Evolutionary conservation across 805 yeast species (phyloP).

Genomic region (Teunomyces stri): DNA sequence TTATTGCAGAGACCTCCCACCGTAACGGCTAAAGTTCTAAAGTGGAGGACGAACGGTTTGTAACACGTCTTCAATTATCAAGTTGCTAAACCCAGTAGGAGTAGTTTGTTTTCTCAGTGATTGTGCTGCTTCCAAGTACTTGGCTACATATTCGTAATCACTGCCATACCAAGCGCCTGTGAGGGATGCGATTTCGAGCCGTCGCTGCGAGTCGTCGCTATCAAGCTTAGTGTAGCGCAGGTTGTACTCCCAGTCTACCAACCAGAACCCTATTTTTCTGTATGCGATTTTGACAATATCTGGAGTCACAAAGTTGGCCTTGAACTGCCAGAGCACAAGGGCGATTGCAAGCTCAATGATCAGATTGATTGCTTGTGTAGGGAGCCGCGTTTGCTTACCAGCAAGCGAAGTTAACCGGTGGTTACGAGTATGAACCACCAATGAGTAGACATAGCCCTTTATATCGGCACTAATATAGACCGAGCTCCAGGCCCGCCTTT

Average conservation of each 20-base stretch:
- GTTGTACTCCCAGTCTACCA: conserved; percentile 41
- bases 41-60: conserved; percentile 36
- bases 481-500: conserved; percentile 2
- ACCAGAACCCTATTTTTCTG: conserved; percentile 42
- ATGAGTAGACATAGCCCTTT: conserved; percentile 34
- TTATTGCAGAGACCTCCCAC: too few species aligned
- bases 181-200: conserved; percentile 30
- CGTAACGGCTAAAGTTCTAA: conserved; percentile 9
- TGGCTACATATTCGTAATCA: conserved; percentile 33
- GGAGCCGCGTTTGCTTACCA: conserved; percentile 32
- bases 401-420: conserved; percentile 41
- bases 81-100: conserved; percentile 35
- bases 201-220: conserved; percentile 13
- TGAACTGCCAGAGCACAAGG: conserved; percentile 20
- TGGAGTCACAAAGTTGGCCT: conserved; percentile 29
- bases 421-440: conserved; percentile 34
- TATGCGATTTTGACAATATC: conserved; percentile 37
- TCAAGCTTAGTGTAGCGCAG: conserved; percentile 7
- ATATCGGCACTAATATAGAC: conserved; percentile 36
- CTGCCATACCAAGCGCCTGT: conserved; percentile 47
- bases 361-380: conserved; percentile 30
- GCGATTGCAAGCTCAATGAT: conserved; percentile 27
- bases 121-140: conserved; percentile 21
- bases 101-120: conserved; percentile 18
- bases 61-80: conserved; percentile 37